Evolutionary conservation across 2,329 filamentous ascomycete species (phyloP).

Genomic region (Gnomoniopsis smithogilvyi): DNA sequence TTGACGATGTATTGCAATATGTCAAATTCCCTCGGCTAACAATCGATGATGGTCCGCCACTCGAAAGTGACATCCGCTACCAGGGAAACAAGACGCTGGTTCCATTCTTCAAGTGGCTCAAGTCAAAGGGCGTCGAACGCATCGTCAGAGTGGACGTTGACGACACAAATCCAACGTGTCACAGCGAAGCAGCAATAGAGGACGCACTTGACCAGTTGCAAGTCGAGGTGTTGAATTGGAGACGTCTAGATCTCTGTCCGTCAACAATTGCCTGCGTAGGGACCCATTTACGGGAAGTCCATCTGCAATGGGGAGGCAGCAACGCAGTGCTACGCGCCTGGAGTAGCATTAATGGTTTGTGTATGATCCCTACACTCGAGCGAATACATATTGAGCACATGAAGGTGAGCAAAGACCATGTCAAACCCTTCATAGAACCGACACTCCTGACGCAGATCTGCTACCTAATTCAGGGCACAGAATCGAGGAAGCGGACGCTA

Average conservation of each 20-base stretch:
- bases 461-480: not conserved
- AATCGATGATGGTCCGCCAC: not conserved
- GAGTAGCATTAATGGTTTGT: conserved; percentile 23
- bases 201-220: conserved; percentile 22
- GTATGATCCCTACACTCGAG: not conserved
- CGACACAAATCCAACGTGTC: conserved; percentile 20
- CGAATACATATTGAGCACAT: conserved; percentile 2
- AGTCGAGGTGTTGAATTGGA: conserved; percentile 30
- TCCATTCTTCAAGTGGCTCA: conserved; percentile 26
- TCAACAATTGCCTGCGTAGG: conserved; percentile 21
- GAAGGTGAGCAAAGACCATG: too few species aligned
- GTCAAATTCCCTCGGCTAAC: not conserved
- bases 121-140: conserved; percentile 23
- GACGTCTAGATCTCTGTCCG: conserved; percentile 26
- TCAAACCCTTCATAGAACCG: too few species aligned
- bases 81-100: not conserved
- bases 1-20: not conserved
- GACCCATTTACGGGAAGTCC: conserved; percentile 18
- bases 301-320: conserved; percentile 29
- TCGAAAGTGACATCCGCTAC: not conserved
- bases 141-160: conserved; percentile 30
- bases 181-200: conserved; percentile 29
- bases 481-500: not conserved
- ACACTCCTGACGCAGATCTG: too few species aligned
- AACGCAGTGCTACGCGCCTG: conserved; percentile 28